A percentile compares a stretch with the other conserved stretches of the same genome.
Conservation (phyloP, 306 rosid genomes). For the Castanospermum australe region DNA sequence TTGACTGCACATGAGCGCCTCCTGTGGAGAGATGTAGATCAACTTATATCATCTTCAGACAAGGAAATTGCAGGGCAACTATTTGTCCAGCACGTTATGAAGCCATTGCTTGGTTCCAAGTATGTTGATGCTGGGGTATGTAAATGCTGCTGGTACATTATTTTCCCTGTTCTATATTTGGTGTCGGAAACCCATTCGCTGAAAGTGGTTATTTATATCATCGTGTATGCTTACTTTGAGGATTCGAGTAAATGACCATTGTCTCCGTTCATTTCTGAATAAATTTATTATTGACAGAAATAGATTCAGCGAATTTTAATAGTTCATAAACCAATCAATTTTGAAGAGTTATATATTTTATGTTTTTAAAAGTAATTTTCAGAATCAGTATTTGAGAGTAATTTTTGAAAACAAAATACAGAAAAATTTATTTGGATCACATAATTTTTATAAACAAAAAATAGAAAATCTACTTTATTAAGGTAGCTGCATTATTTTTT, state of each 20-base stretch:
- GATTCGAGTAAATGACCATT: neutral
- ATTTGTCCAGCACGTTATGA: constrained; percentile 66
- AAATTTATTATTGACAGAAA: neutral
- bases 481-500: no score
- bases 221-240: neutral
- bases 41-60: constrained; percentile 52
- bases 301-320: neutral
- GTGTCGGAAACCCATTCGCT: neutral
- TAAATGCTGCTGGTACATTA: neutral
- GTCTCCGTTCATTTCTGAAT: neutral
- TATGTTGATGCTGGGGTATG: constrained; percentile 88
- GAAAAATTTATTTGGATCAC: no score
- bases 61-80: constrained; percentile 55
- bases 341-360: no score
- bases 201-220: neutral
- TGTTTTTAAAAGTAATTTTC: no score
- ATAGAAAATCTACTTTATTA: no score
- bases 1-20: constrained; percentile 56
- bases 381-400: no score
- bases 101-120: constrained; percentile 78
- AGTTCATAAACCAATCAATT: neutral
- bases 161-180: neutral
- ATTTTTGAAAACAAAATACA: no score
- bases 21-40: constrained; percentile 67
- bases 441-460: no score